A percentile compares a stretch with the other conserved stretches of the same genome.
Conservation (phyloP, 2,329 filamentous ascomycete species). For the Microdochium trichocladiopsis region DNA sequence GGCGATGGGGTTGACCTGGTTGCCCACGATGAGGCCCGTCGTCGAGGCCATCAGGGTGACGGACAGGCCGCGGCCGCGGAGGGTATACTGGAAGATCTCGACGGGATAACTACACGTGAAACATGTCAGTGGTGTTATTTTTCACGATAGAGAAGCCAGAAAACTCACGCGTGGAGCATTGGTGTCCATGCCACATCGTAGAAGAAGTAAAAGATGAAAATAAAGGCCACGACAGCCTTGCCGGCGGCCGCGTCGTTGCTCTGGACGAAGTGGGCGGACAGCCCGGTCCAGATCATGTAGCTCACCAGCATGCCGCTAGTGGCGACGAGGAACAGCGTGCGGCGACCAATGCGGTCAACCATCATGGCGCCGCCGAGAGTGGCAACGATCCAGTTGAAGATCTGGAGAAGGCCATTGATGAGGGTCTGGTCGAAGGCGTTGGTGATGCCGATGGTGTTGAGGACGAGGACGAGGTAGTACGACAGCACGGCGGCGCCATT, state of each 20-base stretch:
- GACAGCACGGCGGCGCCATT: slow-evolving; percentile 18
- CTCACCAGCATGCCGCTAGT: slow-evolving; percentile 8
- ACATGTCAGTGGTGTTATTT: too few species aligned
- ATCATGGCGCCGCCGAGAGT: slow-evolving; percentile 2
- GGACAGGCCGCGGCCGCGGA: slow-evolving; percentile 15
- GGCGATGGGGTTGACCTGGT: slow-evolving; percentile 29
- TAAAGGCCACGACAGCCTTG: slow-evolving; percentile 18
- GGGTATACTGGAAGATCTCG: slow-evolving; percentile 17
- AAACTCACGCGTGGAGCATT: slow-evolving; percentile 6
- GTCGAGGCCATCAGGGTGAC: slow-evolving; percentile 16
- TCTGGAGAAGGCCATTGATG: slow-evolving; percentile 20
- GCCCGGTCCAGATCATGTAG: slow-evolving; percentile 5
- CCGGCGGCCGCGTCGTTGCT: slow-evolving; percentile 6
- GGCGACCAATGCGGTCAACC: slow-evolving; percentile 9
- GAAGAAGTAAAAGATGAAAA: slow-evolving; percentile 24
- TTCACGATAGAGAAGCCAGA: too few species aligned
- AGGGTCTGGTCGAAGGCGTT: slow-evolving; percentile 19
- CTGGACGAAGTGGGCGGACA: slow-evolving; percentile 6
- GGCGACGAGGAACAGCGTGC: slow-evolving; percentile 13
- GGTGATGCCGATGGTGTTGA: slow-evolving; percentile 22
- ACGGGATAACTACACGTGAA: slow-evolving; percentile 3
- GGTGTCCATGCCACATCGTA: slow-evolving; percentile 24
- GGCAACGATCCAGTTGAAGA: slow-evolving; percentile 5
- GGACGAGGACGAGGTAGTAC: slow-evolving; percentile 24
- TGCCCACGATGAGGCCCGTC: slow-evolving; percentile 17